Conservation (phyloP, 139 green algal species). For the Spirogloea muscicola region DNA sequence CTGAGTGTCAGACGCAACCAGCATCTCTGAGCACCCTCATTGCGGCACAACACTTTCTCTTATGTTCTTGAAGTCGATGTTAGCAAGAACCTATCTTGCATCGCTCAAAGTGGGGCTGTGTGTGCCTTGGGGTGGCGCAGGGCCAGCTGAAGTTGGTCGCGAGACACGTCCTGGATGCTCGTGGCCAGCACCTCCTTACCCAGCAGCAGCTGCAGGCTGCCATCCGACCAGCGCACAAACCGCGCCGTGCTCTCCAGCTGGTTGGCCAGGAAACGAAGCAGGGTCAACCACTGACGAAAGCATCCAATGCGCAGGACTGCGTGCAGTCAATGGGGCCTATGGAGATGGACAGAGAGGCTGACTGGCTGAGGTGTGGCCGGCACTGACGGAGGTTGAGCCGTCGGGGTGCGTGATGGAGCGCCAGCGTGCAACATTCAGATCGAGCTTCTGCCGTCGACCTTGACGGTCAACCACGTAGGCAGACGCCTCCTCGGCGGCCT, state of each 20-base stretch:
- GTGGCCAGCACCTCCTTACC: slow-evolving; percentile 47
- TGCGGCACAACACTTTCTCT: no score
- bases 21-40: no score
- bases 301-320: slow-evolving; percentile 4
- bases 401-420: no score
- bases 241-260: slow-evolving; percentile 50
- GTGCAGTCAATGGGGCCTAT: not conserved
- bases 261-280: not conserved
- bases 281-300: slow-evolving; percentile 64
- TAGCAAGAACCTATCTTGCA: no score
- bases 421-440: no score
- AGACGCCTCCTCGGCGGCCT: no score
- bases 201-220: slow-evolving; percentile 38
- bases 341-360: not conserved
- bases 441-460: no score
- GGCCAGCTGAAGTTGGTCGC: slow-evolving; percentile 17
- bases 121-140: slow-evolving; percentile 21
- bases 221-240: slow-evolving; percentile 54
- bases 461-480: no score
- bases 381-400: slow-evolving; percentile 50
- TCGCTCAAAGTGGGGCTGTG: no score
- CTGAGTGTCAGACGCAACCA: no score
- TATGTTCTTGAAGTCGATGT: no score
- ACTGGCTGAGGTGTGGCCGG: not conserved
- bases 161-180: slow-evolving; percentile 8